Evolutionary conservation across 768 basidiomycete species (phyloP).

Genomic region (Hericium coralloides): DNA sequence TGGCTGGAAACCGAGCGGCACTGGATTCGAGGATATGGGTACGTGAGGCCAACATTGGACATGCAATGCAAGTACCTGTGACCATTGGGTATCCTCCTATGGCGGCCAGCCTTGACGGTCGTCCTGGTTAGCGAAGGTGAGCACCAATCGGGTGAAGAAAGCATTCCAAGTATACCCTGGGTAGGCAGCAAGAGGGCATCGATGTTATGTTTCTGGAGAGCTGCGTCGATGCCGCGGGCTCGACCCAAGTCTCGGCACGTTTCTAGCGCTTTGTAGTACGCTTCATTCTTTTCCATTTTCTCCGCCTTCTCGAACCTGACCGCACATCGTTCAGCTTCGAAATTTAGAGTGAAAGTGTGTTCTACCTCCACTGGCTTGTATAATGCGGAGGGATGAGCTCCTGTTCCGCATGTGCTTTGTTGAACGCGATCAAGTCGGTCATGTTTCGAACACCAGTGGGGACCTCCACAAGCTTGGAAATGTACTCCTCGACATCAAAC

Average conservation of each 20-base stretch:
- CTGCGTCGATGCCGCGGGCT: constrained; percentile 45
- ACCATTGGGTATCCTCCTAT: constrained; percentile 30
- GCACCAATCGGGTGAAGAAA: neutral
- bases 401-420: constrained; percentile 39
- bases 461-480: constrained; percentile 36
- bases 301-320: neutral
- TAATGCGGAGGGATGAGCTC: constrained; percentile 33
- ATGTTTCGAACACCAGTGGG: constrained; percentile 49
- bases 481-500: constrained; percentile 33
- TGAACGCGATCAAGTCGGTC: constrained; percentile 49
- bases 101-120: constrained; percentile 13
- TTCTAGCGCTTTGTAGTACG: constrained; percentile 34
- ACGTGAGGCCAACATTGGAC: neutral
- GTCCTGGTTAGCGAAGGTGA: neutral
- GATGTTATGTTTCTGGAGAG: constrained; percentile 34
- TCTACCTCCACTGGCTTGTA: constrained; percentile 26
- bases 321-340: neutral
- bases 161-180: constrained; percentile 6
- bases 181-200: constrained; percentile 45
- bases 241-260: constrained; percentile 27
- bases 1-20: constrained; percentile 29
- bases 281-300: constrained; percentile 6
- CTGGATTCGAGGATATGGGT: neutral
- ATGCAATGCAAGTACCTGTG: constrained; percentile 17
- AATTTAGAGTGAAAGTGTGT: constrained; percentile 11